These are phyloP conservation scores for Pythium graminicola DNA, from an alignment of 352 stramenopile genomes.

Conservation along the genomic window DNA sequence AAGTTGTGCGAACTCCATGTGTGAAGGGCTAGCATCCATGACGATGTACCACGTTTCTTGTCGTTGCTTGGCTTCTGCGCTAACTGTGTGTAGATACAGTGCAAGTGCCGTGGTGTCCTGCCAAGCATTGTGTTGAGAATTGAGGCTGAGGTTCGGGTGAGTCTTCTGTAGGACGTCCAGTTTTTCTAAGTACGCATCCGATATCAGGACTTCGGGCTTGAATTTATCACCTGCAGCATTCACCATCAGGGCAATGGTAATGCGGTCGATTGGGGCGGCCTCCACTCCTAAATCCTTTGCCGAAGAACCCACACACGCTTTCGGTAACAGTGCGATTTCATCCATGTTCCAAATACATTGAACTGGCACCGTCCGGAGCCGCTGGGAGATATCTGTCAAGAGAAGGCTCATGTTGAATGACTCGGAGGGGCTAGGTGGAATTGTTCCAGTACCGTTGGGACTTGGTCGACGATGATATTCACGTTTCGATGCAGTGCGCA, in stretches of 20 bases:
- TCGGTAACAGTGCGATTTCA: slow-evolving; percentile 34
- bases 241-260: slow-evolving; percentile 49
- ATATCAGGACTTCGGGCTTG: slow-evolving; percentile 45
- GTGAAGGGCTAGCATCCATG: slow-evolving; percentile 53
- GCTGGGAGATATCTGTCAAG: slow-evolving; percentile 41
- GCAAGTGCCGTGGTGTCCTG: slow-evolving; percentile 49
- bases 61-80: slow-evolving; percentile 41
- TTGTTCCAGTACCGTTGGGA: not conserved
- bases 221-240: slow-evolving; percentile 65
- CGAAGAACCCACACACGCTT: not conserved
- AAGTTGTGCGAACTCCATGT: slow-evolving; percentile 54
- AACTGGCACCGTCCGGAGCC: slow-evolving; percentile 38
- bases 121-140: slow-evolving; percentile 19
- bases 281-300: not conserved
- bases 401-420: slow-evolving; percentile 22
- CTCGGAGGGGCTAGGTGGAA: slow-evolving; percentile 11
- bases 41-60: slow-evolving; percentile 69
- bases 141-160: slow-evolving; percentile 8
- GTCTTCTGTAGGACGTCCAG: slow-evolving; percentile 13
- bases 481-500: slow-evolving; percentile 50
- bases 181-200: slow-evolving; percentile 12
- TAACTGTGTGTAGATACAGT: slow-evolving; percentile 56
- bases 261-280: slow-evolving; percentile 5
- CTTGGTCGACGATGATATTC: slow-evolving; percentile 24
- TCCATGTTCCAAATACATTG: slow-evolving; percentile 72